phyloP scores from a whole-genome alignment of 345 rosid genomes.

The Lumnitzera racemosa region DNA sequence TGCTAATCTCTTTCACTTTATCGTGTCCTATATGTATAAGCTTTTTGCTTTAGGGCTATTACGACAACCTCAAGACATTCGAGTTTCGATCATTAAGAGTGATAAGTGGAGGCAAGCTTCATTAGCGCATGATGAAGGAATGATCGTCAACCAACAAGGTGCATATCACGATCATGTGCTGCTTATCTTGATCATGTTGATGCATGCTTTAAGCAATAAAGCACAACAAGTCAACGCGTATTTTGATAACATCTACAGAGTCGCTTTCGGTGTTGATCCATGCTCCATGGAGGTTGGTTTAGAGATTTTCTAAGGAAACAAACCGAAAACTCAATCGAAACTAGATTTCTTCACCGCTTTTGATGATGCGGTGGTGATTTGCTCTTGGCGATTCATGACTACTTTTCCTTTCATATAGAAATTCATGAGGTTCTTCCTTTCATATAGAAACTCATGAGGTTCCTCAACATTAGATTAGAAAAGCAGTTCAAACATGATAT shows the following conservation, averaged over 20 bases:
- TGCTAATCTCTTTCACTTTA: too few relatives aligned
- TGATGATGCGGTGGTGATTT: slow-evolving; percentile 26
- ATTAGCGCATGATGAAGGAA: too few relatives aligned
- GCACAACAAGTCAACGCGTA: background rate
- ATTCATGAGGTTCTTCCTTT: too few relatives aligned
- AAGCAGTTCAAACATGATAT: slow-evolving; percentile 25
- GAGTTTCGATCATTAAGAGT: too few relatives aligned
- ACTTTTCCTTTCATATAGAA: slow-evolving; percentile 8
- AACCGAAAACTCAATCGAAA: background rate
- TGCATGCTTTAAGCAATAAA: too few relatives aligned
- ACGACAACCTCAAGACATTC: too few relatives aligned
- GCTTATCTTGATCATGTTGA: too few relatives aligned
- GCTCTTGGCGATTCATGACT: slow-evolving; percentile 26
- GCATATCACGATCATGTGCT: too few relatives aligned
- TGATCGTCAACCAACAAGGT: too few relatives aligned
- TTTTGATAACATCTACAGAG: slow-evolving; percentile 31
- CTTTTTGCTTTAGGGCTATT: too few relatives aligned
- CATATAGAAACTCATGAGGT: slow-evolving; percentile 39
- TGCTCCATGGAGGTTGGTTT: background rate
- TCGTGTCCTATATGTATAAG: too few relatives aligned
- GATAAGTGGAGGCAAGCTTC: too few relatives aligned
- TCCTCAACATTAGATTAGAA: slow-evolving; percentile 35
- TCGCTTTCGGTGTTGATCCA: slow-evolving; percentile 41
- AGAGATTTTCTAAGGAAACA: background rate
- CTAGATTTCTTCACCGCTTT: slow-evolving; percentile 29